Conservation (phyloP, 2,329 filamentous ascomycete species). For the Cadophora luteo-olivacea region DNA sequence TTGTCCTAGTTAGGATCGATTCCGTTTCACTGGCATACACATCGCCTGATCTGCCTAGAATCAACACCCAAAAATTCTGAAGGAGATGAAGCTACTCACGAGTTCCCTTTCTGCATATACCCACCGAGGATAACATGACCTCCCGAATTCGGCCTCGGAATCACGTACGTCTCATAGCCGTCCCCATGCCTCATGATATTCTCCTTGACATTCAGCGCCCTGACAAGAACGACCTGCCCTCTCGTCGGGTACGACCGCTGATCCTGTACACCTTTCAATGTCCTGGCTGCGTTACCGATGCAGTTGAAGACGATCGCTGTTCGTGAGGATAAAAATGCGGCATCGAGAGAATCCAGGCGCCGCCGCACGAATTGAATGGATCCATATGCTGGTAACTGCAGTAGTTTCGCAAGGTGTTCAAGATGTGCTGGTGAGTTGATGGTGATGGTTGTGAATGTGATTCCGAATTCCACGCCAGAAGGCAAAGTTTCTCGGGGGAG, state of each 20-base stretch:
- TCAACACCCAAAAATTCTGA: background rate
- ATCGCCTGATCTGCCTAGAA: background rate
- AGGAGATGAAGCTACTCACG: background rate
- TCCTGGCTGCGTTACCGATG: background rate
- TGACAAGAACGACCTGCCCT: background rate
- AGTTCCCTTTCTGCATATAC: background rate
- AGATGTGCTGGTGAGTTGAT: background rate
- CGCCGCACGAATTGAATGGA: background rate
- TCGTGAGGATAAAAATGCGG: background rate
- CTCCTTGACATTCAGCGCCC: background rate
- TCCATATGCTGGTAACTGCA: background rate
- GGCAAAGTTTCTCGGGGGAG: background rate
- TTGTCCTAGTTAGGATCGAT: background rate
- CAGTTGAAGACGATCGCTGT: background rate
- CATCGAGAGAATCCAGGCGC: background rate
- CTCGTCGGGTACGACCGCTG: background rate
- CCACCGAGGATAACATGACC: background rate
- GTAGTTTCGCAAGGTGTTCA: background rate
- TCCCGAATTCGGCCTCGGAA: background rate
- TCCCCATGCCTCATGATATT: background rate
- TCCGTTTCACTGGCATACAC: background rate
- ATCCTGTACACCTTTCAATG: background rate
- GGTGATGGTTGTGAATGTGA: background rate
- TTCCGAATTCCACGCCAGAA: background rate
- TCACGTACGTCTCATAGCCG: background rate